A percentile compares a stretch with the other conserved stretches of the same genome.
These are phyloP conservation scores for Hypericum perforatum DNA, from an alignment of 345 rosid genomes.

Conservation along the genomic window DNA sequence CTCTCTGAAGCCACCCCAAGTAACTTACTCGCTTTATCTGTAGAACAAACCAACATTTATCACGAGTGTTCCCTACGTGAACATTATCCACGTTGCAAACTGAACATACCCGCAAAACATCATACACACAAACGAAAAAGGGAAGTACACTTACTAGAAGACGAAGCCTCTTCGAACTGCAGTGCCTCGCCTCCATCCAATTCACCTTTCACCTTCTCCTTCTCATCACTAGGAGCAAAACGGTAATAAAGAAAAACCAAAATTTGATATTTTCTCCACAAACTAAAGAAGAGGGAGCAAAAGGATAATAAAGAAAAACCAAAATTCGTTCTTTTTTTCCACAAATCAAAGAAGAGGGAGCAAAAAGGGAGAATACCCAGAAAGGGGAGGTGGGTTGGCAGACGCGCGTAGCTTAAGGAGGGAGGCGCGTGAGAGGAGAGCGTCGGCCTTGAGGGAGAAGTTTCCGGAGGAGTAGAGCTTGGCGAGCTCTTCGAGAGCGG, in stretches of 20 bases:
- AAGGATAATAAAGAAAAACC: not conserved
- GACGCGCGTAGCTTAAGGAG: slow-evolving; percentile 33
- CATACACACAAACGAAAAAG: too few relatives aligned
- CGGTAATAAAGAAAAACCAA: not conserved
- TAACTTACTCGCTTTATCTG: too few relatives aligned
- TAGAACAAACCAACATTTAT: too few relatives aligned
- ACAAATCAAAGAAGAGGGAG: not conserved
- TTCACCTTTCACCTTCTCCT: too few relatives aligned
- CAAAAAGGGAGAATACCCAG: slow-evolving; percentile 22
- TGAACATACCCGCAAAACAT: too few relatives aligned
- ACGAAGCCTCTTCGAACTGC: too few relatives aligned
- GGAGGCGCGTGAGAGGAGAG: slow-evolving; percentile 50
- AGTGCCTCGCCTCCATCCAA: too few relatives aligned
- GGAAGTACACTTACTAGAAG: too few relatives aligned
- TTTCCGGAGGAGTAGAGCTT: slow-evolving; percentile 59
- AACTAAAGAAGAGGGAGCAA: not conserved
- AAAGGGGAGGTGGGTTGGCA: slow-evolving; percentile 10
- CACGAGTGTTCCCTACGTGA: too few relatives aligned
- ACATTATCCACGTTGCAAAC: too few relatives aligned
- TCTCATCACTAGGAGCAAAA: too few relatives aligned
- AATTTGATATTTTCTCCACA: not conserved
- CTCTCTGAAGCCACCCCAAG: too few relatives aligned
- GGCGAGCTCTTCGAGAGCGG: slow-evolving; percentile 54
- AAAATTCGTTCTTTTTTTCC: not conserved
- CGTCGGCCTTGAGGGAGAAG: slow-evolving; percentile 71